Conservation (phyloP, 1,284 basidiomycete species). For the Marasmius fiardii region DNA sequence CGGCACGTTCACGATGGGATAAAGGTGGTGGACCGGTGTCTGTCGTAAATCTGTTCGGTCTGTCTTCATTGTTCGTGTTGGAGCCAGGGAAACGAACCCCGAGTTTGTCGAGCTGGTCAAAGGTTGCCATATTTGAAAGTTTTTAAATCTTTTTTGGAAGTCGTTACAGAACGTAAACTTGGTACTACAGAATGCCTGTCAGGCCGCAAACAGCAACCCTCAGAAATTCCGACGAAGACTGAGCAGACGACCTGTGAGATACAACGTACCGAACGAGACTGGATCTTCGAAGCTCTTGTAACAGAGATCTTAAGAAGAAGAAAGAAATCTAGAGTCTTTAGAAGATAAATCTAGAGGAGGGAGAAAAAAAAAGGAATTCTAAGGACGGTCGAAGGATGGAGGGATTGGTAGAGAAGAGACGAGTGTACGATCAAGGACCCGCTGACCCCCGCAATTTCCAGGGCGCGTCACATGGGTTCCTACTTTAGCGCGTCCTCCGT, state of each 20-base stretch:
- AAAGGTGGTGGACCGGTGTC: conserved; percentile 37
- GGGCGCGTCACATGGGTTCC: neutral
- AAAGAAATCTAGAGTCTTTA: conserved; percentile 2
- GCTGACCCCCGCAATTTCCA: conserved; percentile 2
- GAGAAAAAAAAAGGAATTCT: conserved; percentile 3
- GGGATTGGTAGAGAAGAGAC: neutral
- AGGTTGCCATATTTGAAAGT: conserved; percentile 1
- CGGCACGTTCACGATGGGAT: conserved; percentile 52
- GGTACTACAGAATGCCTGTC: neutral
- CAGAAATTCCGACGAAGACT: neutral
- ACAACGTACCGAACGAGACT: neutral
- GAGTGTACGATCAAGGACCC: neutral
- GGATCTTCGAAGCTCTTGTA: neutral
- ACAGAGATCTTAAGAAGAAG: neutral
- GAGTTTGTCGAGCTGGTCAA: conserved; percentile 7
- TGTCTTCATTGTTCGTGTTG: conserved; percentile 6
- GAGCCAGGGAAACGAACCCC: conserved; percentile 4
- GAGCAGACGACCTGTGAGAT: neutral
- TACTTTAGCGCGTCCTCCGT: too few species aligned
- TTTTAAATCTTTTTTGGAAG: neutral
- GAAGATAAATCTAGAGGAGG: neutral
- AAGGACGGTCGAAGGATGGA: conserved; percentile 1
- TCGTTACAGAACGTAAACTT: neutral
- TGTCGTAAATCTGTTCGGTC: conserved; percentile 11
- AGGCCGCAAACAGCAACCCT: neutral